Base-by-base conservation (phyloP, 768 basidiomycete species). In the Naganishia antarctica region DNA sequence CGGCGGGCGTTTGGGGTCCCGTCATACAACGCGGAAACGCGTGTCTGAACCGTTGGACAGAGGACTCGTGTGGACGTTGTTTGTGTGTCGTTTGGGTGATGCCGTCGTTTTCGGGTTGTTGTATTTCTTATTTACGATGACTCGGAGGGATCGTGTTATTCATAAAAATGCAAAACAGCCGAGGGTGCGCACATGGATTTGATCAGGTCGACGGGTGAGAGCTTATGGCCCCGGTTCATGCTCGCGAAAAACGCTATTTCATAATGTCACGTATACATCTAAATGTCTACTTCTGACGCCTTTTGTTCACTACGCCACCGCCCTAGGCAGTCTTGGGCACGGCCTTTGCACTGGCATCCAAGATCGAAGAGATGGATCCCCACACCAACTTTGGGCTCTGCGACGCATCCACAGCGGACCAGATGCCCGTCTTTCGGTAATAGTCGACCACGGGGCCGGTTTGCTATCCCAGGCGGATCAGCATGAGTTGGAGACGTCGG, bases 361-460 rank as follows among this genome's bases (percentile, higher is more conserved):
- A 44, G 28, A 63, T 63, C 40, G 62, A 41, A 2, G 44, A 41
- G 64, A 78, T 75, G 45, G 70, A 70, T 4, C 66, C 68, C 96
- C 96, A 98, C 21, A 99, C 94, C 46, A 96, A 83, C 58, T 81
- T 83, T 0, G 96, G 96, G 18, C 88, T 85, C 81, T 98, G 96
- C 16, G 94, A 89, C 59, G 91, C 96, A 72, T 99, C 96, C 65
- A 99, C 82, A 26, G 86, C 87, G 45, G 83, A 81, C 93, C 92
- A 97, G 51, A 98, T 83, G 40, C 89, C 87, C 75, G 91, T 88
- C 66, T 82, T 81, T 80, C 88, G 91, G 84, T 99, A 99, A 82
- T 96, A 97, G 47, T 90, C 91, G 16, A 91, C 87, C 31, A 99
- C 96, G 29, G 96, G 94, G 1, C 88, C 89, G 15, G 96, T 99